Base-by-base conservation (phyloP, 2,329 filamentous ascomycete genomes). In the Curvularia sp. region DNA sequence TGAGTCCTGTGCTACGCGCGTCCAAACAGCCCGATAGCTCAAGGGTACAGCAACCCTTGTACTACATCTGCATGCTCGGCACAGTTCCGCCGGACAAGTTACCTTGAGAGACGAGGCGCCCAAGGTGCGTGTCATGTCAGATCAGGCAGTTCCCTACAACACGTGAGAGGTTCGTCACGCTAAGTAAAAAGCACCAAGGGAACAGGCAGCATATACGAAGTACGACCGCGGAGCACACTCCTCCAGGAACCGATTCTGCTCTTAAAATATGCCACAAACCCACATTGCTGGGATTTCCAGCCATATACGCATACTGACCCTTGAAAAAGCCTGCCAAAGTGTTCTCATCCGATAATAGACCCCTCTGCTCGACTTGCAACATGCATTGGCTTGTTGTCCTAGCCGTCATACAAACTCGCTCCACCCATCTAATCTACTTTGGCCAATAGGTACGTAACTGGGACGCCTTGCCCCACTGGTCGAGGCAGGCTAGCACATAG, bases 21-120 rank as follows among this genome's bases (percentile, higher is more conserved):
- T 30, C 57, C 56, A 46, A 53, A 28, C 52, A 54, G 48, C 51
- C 58, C 61, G 52, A 56, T 63, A 49, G 61, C 58, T 49, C 41
- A 60, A 63, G 60, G 28, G 51, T 42, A 55, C 52, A 55, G 58
- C 54, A 49, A 55, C 54, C 25, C 41, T 39, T 57, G 60, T 54
- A 23, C 47, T 9, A 55, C 51, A 28, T 21, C 28, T 46, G 13
- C 27, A 32, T 23, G 21, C 32, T 7, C 15, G 13, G 15, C 41
- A 7, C 6, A n/a, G 39, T 15, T 45, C 15, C 15, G 15, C 28
- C 19, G 10, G 32, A 18, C 21, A 5, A 18, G 15, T 9, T 30
- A 48, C 27, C 25, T 23, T 46, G n/a, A n/a, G 19, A 21, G 19
- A 21, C 19, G 10, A 48, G 30, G 30, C 18, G 28, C 8, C 46